phyloP scores from a whole-genome alignment of 805 yeast genomes.

The Candida insectorum region DNA sequence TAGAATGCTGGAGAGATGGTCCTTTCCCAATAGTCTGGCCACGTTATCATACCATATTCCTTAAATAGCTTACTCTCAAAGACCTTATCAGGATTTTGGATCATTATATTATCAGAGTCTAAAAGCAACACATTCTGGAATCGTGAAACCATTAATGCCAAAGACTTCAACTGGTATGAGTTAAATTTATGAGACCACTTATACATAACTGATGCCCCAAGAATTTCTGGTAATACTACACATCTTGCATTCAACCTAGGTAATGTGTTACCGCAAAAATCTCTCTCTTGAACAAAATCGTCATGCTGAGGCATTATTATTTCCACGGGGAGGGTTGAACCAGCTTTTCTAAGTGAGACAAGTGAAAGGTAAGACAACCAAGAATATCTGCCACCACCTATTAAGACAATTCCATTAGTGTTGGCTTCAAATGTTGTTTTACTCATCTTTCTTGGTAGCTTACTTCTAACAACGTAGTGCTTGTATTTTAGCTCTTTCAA shows the following conservation, averaged over 20 bases:
- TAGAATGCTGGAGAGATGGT: constrained; percentile 34
- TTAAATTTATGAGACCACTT: constrained; percentile 38
- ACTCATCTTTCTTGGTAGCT: constrained; percentile 21
- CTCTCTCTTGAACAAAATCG: constrained; percentile 30
- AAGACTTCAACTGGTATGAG: constrained; percentile 67
- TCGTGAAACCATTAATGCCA: constrained; percentile 41
- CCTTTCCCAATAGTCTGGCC: constrained; percentile 45
- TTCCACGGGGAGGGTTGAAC: constrained; percentile 38
- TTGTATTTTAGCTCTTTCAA: constrained; percentile 19
- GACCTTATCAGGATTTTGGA: constrained; percentile 27
- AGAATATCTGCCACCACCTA: constrained; percentile 34
- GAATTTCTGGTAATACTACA: constrained; percentile 45
- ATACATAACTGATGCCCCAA: constrained; percentile 51
- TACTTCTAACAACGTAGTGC: constrained; percentile 17
- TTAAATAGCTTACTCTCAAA: constrained; percentile 27
- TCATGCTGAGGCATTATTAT: constrained; percentile 30
- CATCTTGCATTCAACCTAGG: constrained; percentile 66
- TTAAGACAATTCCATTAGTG: constrained; percentile 28
- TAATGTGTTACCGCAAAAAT: constrained; percentile 55
- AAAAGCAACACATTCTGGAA: constrained; percentile 31
- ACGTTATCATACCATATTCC: constrained; percentile 32
- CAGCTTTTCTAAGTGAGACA: constrained; percentile 30
- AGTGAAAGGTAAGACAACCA: constrained; percentile 35
- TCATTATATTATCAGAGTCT: constrained; percentile 33
- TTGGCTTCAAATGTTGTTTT: constrained; percentile 18